Conservation (phyloP, 768 basidiomycete genomes). For the Phanerochaete carnosa region DNA sequence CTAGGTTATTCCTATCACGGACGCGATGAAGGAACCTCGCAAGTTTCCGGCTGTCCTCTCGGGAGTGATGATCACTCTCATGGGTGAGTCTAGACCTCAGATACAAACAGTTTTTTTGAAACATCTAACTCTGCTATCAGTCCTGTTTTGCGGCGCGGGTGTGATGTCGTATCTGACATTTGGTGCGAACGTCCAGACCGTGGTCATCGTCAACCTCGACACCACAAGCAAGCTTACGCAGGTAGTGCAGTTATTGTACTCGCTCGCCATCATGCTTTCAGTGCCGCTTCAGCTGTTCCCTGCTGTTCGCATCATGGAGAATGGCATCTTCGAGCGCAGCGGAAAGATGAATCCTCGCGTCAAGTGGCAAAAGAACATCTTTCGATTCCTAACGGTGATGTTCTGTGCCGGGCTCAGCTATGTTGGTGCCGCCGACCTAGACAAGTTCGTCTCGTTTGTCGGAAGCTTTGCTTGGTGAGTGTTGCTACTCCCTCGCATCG, state of each 20-base stretch:
- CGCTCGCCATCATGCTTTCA: conserved; percentile 89
- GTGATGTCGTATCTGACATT: conserved; percentile 86
- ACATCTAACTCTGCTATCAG: conserved; percentile 28
- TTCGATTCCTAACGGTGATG: conserved; percentile 72
- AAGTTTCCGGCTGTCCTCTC: conserved; percentile 89
- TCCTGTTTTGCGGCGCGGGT: conserved; percentile 87
- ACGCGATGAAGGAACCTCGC: conserved; percentile 93
- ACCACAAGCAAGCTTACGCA: conserved; percentile 83
- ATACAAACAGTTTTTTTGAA: not conserved
- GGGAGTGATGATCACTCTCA: conserved; percentile 87
- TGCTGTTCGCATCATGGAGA: conserved; percentile 95
- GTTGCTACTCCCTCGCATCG: not conserved
- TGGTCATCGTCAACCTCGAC: conserved; percentile 93
- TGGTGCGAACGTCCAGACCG: conserved; percentile 84
- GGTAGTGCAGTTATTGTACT: conserved; percentile 85
- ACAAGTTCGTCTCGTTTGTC: conserved; percentile 93
- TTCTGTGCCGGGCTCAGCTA: conserved; percentile 81
- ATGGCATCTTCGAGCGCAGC: conserved; percentile 84
- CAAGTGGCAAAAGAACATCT: conserved; percentile 97
- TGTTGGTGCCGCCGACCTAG: conserved; percentile 82
- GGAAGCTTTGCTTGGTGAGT: conserved; percentile 92
- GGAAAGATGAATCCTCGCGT: conserved; percentile 79
- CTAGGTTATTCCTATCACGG: conserved; percentile 91
- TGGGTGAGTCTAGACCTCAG: conserved; percentile 40
- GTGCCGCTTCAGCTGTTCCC: conserved; percentile 97